Percentiles rank a stretch among this genome's conserved stretches.
phyloP scores from a whole-genome alignment of 2,329 filamentous ascomycete genomes.

The Clarireedia paspali region DNA sequence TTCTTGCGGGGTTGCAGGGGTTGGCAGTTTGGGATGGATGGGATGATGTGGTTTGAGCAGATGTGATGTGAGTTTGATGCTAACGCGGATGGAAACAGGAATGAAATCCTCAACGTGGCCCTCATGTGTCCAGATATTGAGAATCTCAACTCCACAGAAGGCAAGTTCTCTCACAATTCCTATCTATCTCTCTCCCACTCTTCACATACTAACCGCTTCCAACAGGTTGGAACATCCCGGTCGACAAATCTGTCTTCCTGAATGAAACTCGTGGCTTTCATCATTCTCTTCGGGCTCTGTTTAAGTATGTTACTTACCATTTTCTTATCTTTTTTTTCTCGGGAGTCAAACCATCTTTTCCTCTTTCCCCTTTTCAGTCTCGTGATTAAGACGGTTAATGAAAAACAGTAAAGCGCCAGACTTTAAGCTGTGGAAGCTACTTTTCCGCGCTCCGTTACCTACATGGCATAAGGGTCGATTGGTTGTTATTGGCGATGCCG shows the following conservation, averaged over 20 bases:
- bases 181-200: neutral
- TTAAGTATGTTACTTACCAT: neutral
- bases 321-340: neutral
- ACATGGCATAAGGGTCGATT: slow-evolving; percentile 46
- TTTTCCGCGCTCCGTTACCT: slow-evolving; percentile 29
- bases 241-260: neutral
- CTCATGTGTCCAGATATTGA: slow-evolving; percentile 12
- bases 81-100: slow-evolving; percentile 14
- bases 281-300: neutral
- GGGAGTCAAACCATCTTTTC: neutral
- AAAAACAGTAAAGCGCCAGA: slow-evolving; percentile 1
- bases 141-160: neutral
- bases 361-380: neutral
- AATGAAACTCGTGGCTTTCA: slow-evolving; percentile 21
- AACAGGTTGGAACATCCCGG: neutral
- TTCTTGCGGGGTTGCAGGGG: too few species aligned
- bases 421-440: slow-evolving; percentile 5
- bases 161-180: neutral
- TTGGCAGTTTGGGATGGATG: too few species aligned
- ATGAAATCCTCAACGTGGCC: slow-evolving; percentile 14
- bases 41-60: too few species aligned
- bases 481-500: slow-evolving; percentile 58
- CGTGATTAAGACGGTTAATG: neutral
- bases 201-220: neutral
- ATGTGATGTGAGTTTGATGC: neutral